Base-by-base conservation (phyloP, 2,329 filamentous ascomycete genomes). In the Monosporascus sp. region DNA sequence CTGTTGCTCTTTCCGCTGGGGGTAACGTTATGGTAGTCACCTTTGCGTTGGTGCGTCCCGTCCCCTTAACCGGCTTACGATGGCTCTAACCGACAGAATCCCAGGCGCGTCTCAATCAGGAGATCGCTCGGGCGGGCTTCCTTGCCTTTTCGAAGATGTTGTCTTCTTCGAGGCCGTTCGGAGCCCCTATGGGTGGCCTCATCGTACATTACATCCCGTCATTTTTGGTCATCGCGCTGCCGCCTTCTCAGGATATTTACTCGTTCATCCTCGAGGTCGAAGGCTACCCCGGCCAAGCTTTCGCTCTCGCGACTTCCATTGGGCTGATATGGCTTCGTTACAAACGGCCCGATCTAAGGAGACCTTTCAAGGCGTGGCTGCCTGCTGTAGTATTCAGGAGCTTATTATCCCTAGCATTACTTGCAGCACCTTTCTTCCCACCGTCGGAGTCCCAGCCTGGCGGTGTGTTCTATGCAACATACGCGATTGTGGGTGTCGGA, bases 1-100 rank as follows among this genome's bases (percentile, higher is more conserved):
- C 82, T 0, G 84, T 90, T 37, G 86, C 86, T 0, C 69, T 88
- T 24, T 88, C 84, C 1, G 85, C 85, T 0, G 80, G 77, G 2
- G 87, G 86, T 0, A 90, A 90, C 63, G 86, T 90, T 15, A 85
- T 90, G 78, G 85, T 88, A 0, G 85, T 87, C 2, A 83, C 84
- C 0, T 90, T 89, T 65, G 78, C 84, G 1, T 68, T 86, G 67
- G 86, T 87, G 73, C 61, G 77, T 68, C 20, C 40, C 59, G 28
- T 55, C 24, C n/a, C 17, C 31, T 37, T 1, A n/a, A 2, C 14
- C 4, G 15, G 20, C 28, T 35, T 37, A n/a, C 24, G 6, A 40
- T 18, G 24, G 20, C 11, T 40, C n/a, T 17, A 45, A 53, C 59
- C 49, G 58, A 65, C 51, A 60, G 37, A 17, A 14, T 24, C 28